Conservation (phyloP, 768 basidiomycete species). For the Hirschioporus abietinus region DNA sequence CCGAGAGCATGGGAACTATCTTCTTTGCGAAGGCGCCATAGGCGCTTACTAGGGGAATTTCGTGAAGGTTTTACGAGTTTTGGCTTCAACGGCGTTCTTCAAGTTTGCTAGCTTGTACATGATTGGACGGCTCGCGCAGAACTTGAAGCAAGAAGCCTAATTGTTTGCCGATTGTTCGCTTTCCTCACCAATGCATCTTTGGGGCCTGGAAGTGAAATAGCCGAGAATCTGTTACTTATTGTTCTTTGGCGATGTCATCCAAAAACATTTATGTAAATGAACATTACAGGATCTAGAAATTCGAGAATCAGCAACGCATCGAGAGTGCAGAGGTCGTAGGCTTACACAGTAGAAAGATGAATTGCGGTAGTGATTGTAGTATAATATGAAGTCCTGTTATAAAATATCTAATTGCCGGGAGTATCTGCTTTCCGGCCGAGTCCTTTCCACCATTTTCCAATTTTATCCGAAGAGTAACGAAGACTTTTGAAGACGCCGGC, state of each 20-base stretch:
- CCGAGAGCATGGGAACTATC: not conserved
- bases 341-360: not conserved
- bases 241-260: not conserved
- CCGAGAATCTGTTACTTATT: not conserved
- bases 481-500: conserved; percentile 77
- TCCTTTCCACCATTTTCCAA: conserved; percentile 77
- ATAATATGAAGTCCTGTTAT: not conserved
- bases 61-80: not conserved
- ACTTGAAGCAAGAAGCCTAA: not conserved
- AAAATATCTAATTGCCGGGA: not conserved
- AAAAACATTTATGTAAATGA: not conserved
- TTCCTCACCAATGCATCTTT: not conserved
- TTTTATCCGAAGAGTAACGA: conserved; percentile 69
- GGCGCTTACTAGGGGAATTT: not conserved
- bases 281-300: not conserved
- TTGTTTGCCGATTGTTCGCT: not conserved
- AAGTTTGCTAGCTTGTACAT: not conserved
- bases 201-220: not conserved
- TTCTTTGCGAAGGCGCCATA: not conserved
- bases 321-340: not conserved
- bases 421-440: conserved; percentile 9
- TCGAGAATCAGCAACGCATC: not conserved
- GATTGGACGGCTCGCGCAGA: not conserved
- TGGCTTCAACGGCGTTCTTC: not conserved
- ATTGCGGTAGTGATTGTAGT: not conserved